Percentiles rank a stretch among this genome's conserved stretches.
Evolutionary conservation across 441 rosid genomes (phyloP).

Genomic region (Adansonia rubrostipa): DNA sequence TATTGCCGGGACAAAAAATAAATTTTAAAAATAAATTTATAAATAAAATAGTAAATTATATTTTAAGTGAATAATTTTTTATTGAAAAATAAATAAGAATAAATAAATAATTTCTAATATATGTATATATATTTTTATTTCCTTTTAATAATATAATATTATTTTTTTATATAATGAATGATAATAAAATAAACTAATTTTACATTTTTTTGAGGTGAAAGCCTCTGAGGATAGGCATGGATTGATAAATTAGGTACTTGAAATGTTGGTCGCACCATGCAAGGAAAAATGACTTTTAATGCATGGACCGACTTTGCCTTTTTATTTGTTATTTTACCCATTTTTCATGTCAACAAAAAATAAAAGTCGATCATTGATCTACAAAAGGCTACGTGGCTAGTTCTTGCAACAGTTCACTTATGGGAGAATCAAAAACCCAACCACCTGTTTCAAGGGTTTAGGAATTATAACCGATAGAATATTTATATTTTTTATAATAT

Average conservation of each 20-base stretch:
- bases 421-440: background rate
- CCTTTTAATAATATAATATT: too few species aligned
- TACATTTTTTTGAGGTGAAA: background rate
- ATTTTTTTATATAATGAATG: too few species aligned
- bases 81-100: too few species aligned
- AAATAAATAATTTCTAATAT: too few species aligned
- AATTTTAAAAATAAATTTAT: too few species aligned
- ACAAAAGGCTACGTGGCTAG: background rate
- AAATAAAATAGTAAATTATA: too few species aligned
- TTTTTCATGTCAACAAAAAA: background rate
- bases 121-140: too few species aligned
- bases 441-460: background rate
- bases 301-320: background rate
- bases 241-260: background rate
- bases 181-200: background rate
- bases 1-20: too few species aligned
- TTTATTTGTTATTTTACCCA: background rate
- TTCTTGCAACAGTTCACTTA: background rate
- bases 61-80: too few species aligned
- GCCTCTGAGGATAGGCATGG: background rate
- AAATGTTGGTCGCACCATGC: constrained; percentile 4
- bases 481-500: too few species aligned
- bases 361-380: constrained; percentile 1
- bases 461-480: too few species aligned
- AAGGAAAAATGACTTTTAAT: background rate